phyloP scores from a whole-genome alignment of 2,329 filamentous ascomycete species.

The Penicillium sp. region DNA sequence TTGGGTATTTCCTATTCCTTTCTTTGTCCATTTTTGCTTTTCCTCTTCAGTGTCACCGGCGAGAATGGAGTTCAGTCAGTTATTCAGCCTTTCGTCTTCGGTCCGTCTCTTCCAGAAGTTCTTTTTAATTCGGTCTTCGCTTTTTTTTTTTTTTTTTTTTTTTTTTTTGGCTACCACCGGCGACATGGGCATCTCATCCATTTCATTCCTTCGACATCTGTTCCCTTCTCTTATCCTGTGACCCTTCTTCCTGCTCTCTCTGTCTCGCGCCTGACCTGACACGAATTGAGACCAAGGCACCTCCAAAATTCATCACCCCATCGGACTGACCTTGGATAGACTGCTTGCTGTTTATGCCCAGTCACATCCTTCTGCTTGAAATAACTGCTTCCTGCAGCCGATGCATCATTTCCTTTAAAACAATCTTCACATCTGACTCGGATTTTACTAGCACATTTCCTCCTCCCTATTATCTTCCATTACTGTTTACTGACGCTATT shows the following conservation, averaged over 20 bases:
- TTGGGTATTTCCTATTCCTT: slow-evolving; percentile 15
- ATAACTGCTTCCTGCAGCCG: neutral
- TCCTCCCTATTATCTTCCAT: slow-evolving; percentile 7
- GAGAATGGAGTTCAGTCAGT: slow-evolving; percentile 27
- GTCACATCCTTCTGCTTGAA: slow-evolving; percentile 6
- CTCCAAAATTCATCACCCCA: neutral
- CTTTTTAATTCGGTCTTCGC: slow-evolving; percentile 20
- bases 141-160: neutral
- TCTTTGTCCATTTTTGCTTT: slow-evolving; percentile 19
- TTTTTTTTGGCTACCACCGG: slow-evolving; percentile 6
- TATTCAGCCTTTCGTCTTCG: slow-evolving; percentile 13
- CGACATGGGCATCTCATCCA: slow-evolving; percentile 24
- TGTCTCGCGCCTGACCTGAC: neutral
- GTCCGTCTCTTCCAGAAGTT: slow-evolving; percentile 10
- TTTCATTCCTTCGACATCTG: slow-evolving; percentile 23
- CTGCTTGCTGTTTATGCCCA: slow-evolving; percentile 6
- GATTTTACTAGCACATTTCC: slow-evolving; percentile 3
- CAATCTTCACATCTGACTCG: slow-evolving; percentile 1
- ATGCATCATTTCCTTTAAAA: slow-evolving; percentile 1
- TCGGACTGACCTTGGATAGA: neutral
- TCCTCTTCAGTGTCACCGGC: slow-evolving; percentile 21
- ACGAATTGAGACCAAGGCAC: neutral
- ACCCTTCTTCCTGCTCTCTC: slow-evolving; percentile 5
- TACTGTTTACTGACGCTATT: slow-evolving; percentile 1
- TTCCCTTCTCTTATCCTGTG: slow-evolving; percentile 19